Conservation (phyloP, 73 alveolate species). For the Paramecium biaurelia region DNA sequence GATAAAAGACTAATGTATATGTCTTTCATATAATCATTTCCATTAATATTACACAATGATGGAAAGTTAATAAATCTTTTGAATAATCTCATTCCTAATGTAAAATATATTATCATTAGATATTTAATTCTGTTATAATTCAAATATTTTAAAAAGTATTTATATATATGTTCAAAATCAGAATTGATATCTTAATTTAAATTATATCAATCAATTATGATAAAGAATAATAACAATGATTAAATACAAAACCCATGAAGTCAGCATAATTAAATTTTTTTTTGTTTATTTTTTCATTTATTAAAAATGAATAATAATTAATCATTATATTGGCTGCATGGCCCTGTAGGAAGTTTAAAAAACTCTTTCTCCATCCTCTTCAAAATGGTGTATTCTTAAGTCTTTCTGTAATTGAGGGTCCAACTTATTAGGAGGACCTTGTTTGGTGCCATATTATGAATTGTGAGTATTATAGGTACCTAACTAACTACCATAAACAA, state of each 20-base stretch:
- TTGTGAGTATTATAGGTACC: background rate
- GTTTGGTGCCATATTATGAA: conserved; percentile 5
- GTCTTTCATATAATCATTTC: background rate
- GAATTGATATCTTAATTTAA: too few relatives aligned
- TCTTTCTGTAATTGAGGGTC: background rate
- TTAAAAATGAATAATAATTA: background rate
- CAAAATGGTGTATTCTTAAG: conserved; percentile 17
- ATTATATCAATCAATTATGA: too few relatives aligned
- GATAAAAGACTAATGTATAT: background rate
- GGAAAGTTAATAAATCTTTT: background rate
- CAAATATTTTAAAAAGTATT: too few relatives aligned
- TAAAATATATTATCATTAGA: too few relatives aligned
- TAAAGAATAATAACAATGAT: too few relatives aligned
- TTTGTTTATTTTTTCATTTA: background rate
- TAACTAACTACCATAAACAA: background rate
- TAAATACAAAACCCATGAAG: too few relatives aligned
- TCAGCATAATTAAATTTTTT: too few relatives aligned
- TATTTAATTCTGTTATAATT: too few relatives aligned
- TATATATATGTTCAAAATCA: too few relatives aligned
- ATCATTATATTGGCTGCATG: background rate
- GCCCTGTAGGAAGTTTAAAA: conserved; percentile 28
- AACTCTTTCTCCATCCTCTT: conserved; percentile 10
- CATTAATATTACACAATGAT: background rate
- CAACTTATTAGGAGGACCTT: conserved; percentile 44
- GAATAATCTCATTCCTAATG: background rate